Percentiles rank a stretch among this genome's conserved stretches.
Conservation (phyloP, 2,329 filamentous ascomycete species). For the Fusarium tricinctum region DNA sequence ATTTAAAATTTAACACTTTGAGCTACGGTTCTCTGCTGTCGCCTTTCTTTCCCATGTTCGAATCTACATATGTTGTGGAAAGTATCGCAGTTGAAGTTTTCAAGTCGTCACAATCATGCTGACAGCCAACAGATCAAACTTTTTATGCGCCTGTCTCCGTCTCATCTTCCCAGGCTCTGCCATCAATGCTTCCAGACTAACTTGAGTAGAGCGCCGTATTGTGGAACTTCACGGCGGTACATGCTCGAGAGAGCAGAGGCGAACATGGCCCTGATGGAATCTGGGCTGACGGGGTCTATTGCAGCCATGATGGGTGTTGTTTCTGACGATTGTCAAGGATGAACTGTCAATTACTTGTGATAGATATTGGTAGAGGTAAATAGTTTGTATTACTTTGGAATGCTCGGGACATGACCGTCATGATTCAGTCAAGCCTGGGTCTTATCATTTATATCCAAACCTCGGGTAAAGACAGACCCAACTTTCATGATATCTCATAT, state of each 20-base stretch:
- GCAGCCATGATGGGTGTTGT: conserved; percentile 4
- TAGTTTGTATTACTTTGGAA: not conserved
- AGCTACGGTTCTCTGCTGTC: no score
- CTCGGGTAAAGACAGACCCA: not conserved
- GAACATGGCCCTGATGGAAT: conserved; percentile 44
- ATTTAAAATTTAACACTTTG: no score
- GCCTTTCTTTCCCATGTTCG: no score
- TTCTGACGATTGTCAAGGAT: not conserved
- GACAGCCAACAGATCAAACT: no score
- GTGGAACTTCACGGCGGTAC: conserved; percentile 55
- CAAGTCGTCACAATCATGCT: no score
- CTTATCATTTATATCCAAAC: conserved; percentile 17
- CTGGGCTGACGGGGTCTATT: conserved; percentile 18
- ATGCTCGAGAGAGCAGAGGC: conserved; percentile 54
- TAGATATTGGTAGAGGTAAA: accelerated
- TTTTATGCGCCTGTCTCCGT: no score
- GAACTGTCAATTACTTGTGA: not conserved
- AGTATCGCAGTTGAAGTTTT: no score
- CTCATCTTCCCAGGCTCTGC: no score
- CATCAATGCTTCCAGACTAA: no score
- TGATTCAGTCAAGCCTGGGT: not conserved
- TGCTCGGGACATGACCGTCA: not conserved
- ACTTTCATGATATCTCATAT: conserved; percentile 3
- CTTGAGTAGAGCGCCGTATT: conserved; percentile 52
- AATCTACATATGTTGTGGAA: no score